Evolutionary conservation across 23 red algal species (phyloP).

Genomic region (Chondrus crispus): DNA sequence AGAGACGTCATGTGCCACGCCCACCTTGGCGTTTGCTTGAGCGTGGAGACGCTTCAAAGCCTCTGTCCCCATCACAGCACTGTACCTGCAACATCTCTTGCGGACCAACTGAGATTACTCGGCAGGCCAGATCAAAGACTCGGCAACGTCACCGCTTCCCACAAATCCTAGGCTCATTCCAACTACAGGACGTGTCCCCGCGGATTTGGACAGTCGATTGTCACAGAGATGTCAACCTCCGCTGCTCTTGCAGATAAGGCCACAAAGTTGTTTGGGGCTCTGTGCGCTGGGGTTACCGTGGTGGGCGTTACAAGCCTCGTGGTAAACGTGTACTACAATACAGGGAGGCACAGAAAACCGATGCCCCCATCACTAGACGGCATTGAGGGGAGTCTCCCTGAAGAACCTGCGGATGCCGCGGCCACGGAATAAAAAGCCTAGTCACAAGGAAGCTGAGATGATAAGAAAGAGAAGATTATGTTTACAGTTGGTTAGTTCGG

Average conservation of each 20-base stretch:
- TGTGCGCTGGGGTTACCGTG: slow-evolving; percentile 17
- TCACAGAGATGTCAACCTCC: neutral
- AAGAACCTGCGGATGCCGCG: no score
- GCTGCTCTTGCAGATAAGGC: slow-evolving; percentile 25
- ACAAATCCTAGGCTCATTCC: neutral
- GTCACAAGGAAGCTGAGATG: no score
- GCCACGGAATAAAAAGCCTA: no score
- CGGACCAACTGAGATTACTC: neutral
- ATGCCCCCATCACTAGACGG: neutral
- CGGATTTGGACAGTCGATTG: neutral
- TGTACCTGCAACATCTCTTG: neutral
- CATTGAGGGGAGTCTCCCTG: no score
- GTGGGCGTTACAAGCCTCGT: slow-evolving; percentile 1
- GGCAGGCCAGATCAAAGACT: neutral
- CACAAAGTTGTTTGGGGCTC: neutral
- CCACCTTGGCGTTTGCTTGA: no score
- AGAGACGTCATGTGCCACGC: no score
- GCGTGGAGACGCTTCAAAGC: no score
- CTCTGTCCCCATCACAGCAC: no score
- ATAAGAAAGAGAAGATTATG: no score
- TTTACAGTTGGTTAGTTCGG: no score
- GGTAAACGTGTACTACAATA: slow-evolving; percentile 49
- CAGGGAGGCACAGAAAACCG: slow-evolving; percentile 12
- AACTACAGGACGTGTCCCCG: neutral
- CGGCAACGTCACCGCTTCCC: neutral